phyloP scores from a whole-genome alignment of 2,329 filamentous ascomycete species.

The Pseudogymnoascus sp. region DNA sequence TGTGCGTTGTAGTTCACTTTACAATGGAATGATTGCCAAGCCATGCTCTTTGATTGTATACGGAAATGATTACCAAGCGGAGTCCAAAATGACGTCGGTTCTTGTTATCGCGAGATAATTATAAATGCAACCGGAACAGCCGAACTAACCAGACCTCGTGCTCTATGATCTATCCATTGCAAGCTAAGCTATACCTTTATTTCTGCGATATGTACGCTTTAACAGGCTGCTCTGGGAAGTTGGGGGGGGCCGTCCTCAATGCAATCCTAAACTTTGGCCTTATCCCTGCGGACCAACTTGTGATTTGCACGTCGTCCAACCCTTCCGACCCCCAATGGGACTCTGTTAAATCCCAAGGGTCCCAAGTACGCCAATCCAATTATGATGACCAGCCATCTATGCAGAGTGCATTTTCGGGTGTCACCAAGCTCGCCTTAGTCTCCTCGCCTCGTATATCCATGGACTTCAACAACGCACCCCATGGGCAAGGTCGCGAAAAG shows the following conservation, averaged over 20 bases:
- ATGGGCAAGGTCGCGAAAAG: constrained; percentile 15
- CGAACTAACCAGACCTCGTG: background rate
- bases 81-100: background rate
- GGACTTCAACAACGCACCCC: constrained; percentile 36
- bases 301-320: constrained; percentile 18
- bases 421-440: constrained; percentile 28
- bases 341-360: constrained; percentile 17
- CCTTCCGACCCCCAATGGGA: constrained; percentile 27
- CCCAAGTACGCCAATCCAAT: constrained; percentile 16
- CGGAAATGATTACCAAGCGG: background rate
- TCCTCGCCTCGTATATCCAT: constrained; percentile 22
- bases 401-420: constrained; percentile 12
- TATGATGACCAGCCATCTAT: constrained; percentile 13
- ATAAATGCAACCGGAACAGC: background rate
- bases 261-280: constrained; percentile 16
- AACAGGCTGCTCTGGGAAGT: constrained; percentile 18
- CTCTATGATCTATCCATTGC: background rate
- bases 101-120: constrained; percentile 1
- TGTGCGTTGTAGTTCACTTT: background rate
- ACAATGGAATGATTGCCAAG: constrained; percentile 2
- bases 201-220: constrained; percentile 10
- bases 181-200: background rate
- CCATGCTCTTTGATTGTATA: background rate
- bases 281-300: constrained; percentile 13
- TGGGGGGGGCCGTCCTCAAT: constrained; percentile 16